phyloP scores from a whole-genome alignment of 345 rosid genomes.

The Brassica rapa region DNA sequence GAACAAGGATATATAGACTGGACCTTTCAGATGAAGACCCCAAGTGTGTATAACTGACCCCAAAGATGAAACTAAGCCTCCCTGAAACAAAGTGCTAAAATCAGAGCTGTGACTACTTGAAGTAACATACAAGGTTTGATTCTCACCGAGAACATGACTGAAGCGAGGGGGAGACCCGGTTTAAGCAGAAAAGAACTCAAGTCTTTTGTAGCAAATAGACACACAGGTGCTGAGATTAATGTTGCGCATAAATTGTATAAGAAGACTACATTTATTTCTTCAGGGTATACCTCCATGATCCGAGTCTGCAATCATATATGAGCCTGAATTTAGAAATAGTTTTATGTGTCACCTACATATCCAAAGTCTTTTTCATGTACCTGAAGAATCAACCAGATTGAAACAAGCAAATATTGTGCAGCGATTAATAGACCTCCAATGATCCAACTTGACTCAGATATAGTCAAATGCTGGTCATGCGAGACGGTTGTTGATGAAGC shows the following conservation, averaged over 20 bases:
- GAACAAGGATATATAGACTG: slow-evolving; percentile 45
- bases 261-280: slow-evolving; percentile 8
- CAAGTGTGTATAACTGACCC: slow-evolving; percentile 22
- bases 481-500: background rate
- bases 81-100: background rate
- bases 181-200: background rate
- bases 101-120: background rate
- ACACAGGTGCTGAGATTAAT: slow-evolving; percentile 14
- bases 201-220: background rate
- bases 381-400: slow-evolving; percentile 17
- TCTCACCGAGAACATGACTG: background rate
- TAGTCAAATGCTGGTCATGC: background rate
- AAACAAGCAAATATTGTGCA: background rate
- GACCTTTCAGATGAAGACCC: slow-evolving; percentile 46
- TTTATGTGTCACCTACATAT: background rate
- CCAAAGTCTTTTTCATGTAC: background rate
- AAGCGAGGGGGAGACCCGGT: background rate
- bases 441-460: background rate
- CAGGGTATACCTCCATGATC: slow-evolving; percentile 17
- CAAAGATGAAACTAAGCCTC: background rate
- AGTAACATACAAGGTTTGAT: too few relatives aligned
- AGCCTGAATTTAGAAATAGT: background rate
- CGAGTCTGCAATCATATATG: background rate
- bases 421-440: background rate
- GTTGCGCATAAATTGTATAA: background rate